Evolutionary conservation across 2,329 filamentous ascomycete genomes (phyloP), one percentile per base, ranked within the genome.

Genomic region (Trichophyton verrucosum): DNA sequence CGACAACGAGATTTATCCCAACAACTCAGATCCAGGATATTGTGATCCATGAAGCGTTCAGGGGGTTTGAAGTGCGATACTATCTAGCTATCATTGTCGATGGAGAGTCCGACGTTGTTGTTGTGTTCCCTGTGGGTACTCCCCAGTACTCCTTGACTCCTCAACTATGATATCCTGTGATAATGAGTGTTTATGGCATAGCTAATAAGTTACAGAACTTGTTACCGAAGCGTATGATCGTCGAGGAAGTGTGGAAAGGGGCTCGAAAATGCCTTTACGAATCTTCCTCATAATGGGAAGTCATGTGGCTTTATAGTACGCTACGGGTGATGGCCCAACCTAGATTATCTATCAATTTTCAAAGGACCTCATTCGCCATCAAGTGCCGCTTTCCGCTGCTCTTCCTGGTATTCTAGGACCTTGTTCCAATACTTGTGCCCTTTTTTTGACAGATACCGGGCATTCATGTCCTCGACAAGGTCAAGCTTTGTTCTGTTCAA

Each of bases 31-130:
- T 99, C 61, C 89, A 89, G 70, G 94, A 99, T 72, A 86, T 99
- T 61, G 84, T 96, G 60, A 88, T 99, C 58, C 91, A 96, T 72
- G 94, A 99, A 77, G 94, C 91, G 2, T 97, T 97, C 74, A 84
- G 84, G 61, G 91, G 91, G 0, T 95, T 96, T 69, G 89, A 91
- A 75, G 91, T 97, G 40, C 79, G 86, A 46, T 95, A 92, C 70
- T 96, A 96, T 70, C 77, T 99, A 7, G 84, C 89, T 3, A 88
- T 97, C 33, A 87, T 97, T 59, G 90, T 97, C 17, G 88, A 95
- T 67, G 91, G 86, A 1, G 92, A 97, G 74, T 82, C 86, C 60
- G 86, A 94, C 65, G 82, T 95, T 3, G 88, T 97, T 0, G 92
- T 99, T n/a, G 91, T 97, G 2, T 99, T 99, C 72, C 92, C 92